Conservation (phyloP, 257 asterid species). For the Fraxinus cuspidata region DNA sequence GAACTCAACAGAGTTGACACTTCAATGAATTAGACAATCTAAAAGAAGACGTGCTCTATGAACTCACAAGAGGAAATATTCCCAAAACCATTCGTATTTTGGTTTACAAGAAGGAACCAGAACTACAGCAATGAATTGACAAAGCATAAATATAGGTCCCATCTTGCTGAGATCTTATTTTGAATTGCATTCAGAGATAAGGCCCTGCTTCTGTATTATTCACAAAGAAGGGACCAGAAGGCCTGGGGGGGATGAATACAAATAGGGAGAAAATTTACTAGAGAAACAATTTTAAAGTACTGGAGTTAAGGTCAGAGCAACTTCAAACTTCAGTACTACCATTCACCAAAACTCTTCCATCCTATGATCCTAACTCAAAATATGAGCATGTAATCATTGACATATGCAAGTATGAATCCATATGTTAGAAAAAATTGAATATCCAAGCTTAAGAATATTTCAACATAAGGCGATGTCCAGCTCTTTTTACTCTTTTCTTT, state of each 20-base stretch:
- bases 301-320: neutral
- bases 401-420: neutral
- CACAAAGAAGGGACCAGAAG: neutral
- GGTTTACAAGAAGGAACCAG: neutral
- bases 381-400: neutral
- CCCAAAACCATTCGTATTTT: neutral
- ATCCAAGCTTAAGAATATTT: neutral
- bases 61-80: neutral
- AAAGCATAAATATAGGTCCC: neutral
- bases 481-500: neutral
- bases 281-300: neutral
- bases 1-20: neutral
- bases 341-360: neutral
- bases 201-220: neutral
- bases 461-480: neutral
- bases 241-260: neutral
- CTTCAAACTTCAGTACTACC: neutral
- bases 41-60: neutral
- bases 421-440: neutral
- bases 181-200: neutral
- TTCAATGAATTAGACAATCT: neutral
- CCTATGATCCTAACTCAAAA: neutral
- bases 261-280: neutral
- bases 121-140: neutral
- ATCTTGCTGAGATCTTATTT: neutral